A percentile compares a stretch with the other conserved stretches of the same genome.
phyloP scores from a whole-genome alignment of 2,329 filamentous ascomycete genomes.

The Acarospora socialis region DNA sequence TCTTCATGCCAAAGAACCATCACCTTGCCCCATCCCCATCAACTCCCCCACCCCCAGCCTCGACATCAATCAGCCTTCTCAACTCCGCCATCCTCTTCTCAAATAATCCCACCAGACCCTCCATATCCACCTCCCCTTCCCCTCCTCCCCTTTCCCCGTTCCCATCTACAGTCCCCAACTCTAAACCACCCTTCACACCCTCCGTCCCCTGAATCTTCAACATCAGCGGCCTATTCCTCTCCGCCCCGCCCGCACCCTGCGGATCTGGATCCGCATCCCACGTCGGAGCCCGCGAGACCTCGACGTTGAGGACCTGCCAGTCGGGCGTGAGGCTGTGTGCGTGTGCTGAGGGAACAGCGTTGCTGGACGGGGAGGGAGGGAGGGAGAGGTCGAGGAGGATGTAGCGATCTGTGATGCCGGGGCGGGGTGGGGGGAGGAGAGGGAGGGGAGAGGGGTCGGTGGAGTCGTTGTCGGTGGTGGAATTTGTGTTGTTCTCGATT shows the following conservation, averaged over 20 bases:
- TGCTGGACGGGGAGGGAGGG: constrained; percentile 16
- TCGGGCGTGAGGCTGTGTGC: constrained; percentile 59
- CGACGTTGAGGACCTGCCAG: constrained; percentile 51
- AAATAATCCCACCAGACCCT: constrained; percentile 34
- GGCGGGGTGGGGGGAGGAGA: constrained; percentile 9
- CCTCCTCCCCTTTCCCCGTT: constrained; percentile 15
- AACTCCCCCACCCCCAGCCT: constrained; percentile 12
- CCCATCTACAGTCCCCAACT: constrained; percentile 17
- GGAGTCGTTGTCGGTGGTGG: too few relatives aligned
- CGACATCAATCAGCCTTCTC: constrained; percentile 29
- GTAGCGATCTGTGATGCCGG: constrained; percentile 38
- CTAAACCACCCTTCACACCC: constrained; percentile 24
- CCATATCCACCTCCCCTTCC: constrained; percentile 22
- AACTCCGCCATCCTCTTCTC: constrained; percentile 30
- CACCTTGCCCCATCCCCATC: constrained; percentile 9
- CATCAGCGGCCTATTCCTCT: constrained; percentile 27
- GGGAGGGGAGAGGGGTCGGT: background rate
- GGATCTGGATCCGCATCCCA: constrained; percentile 45
- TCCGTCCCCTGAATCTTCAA: constrained; percentile 37
- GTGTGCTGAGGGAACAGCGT: constrained; percentile 50
- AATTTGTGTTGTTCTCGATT: constrained; percentile 7
- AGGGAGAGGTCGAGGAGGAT: constrained; percentile 35
- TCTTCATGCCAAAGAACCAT: too few relatives aligned
- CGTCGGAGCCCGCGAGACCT: constrained; percentile 45
- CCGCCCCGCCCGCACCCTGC: constrained; percentile 20